phyloP scores from a whole-genome alignment of 768 basidiomycete genomes.

The Amanita phalloides region DNA sequence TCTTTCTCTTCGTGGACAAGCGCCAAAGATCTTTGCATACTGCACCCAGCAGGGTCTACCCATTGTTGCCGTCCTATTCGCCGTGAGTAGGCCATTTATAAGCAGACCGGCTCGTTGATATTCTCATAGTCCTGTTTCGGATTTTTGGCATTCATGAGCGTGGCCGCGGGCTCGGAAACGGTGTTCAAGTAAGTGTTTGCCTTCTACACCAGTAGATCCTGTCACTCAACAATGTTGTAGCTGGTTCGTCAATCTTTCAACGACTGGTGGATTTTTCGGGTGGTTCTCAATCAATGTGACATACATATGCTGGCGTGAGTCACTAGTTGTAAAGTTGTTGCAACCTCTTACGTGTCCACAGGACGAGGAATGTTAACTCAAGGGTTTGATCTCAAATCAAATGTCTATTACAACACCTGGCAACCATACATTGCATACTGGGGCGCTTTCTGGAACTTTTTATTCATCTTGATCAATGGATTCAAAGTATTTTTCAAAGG shows the following conservation, averaged over 20 bases:
- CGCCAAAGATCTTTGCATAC: slow-evolving; percentile 29
- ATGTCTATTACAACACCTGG: slow-evolving; percentile 49
- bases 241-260: slow-evolving; percentile 63
- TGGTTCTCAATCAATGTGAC: slow-evolving; percentile 65
- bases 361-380: slow-evolving; percentile 55
- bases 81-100: slow-evolving; percentile 16
- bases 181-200: slow-evolving; percentile 39
- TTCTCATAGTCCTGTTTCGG: slow-evolving; percentile 26
- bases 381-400: slow-evolving; percentile 48
- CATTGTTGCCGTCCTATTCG: slow-evolving; percentile 24
- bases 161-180: slow-evolving; percentile 40
- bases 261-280: slow-evolving; percentile 57
- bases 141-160: slow-evolving; percentile 54
- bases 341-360: slow-evolving; percentile 10
- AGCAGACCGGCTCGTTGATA: background rate
- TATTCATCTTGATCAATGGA: slow-evolving; percentile 47
- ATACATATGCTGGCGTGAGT: slow-evolving; percentile 61
- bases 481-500: slow-evolving; percentile 49
- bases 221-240: slow-evolving; percentile 14
- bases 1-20: slow-evolving; percentile 41
- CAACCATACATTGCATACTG: slow-evolving; percentile 66
- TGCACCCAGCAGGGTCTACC: slow-evolving; percentile 41
- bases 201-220: background rate
- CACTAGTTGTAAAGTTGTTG: slow-evolving; percentile 9
- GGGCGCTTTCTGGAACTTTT: slow-evolving; percentile 52